Base-by-base conservation (phyloP, 164 flowering plant species). In the Magnolia changhungtana region DNA sequence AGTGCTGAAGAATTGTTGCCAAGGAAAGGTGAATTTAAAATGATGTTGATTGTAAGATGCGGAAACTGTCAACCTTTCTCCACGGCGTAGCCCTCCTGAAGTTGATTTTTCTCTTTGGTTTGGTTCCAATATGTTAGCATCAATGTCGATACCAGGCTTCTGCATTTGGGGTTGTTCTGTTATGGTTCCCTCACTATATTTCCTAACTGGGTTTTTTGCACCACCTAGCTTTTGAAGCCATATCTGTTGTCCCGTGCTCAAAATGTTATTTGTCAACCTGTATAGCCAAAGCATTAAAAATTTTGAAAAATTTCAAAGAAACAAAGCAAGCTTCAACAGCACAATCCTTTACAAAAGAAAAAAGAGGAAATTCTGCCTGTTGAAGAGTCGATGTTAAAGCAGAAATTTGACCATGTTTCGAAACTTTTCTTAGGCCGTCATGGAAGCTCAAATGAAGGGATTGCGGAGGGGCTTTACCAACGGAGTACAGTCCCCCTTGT, bases 141-240 rank as follows among this genome's bases (percentile, higher is more conserved):
- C 79, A 51, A 78, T 75, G 75, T 84, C 83, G 72, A 80, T 31
- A 18, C 31, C 71, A 77, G 88, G 63, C 51, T 83, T 85, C 78
- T 78, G 85, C 71, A 80, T 71, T 65, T 82, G 67, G 7, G 78
- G 52, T 77, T 37, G 74, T 49, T 87, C 88, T 71, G 84, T 82
- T 52, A 80, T 18, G 20, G 81, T 65, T 69, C 79, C 84, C 67
- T 87, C 85, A 66, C 27, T 82, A 24, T 86, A 74, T 79, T 85
- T 72, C 51, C 8, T 84, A 27, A 84, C 76, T 8, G 90, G 88
- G 85, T 74, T 85, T 77, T 86, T 86, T 2, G 97, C 96, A 82
- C 98, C 98, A 9, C 98, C 98, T 55, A 90, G 78, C 81, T 92
- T 95, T 74, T 91, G 97, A 79, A 95, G 89, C 94, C 94, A 95